Evolutionary conservation across 1,139 yeast genomes (phyloP).

Genomic region (Yamadazyma buinensis): DNA sequence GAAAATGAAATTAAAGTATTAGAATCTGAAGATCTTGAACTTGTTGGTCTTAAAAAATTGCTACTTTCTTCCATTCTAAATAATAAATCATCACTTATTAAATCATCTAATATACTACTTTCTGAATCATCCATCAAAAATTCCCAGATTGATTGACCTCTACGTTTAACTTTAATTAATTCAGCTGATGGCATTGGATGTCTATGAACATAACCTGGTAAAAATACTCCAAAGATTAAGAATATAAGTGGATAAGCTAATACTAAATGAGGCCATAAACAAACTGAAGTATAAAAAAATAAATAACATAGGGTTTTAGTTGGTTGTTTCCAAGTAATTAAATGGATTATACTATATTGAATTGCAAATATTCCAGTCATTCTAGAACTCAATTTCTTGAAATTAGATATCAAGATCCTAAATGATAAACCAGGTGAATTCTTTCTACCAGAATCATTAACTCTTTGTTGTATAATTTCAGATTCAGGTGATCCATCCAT

Average conservation of each 20-base stretch:
- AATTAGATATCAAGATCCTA: slow-evolving; percentile 43
- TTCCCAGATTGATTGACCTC: slow-evolving; percentile 57
- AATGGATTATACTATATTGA: slow-evolving; percentile 52
- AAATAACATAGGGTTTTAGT: slow-evolving; percentile 51
- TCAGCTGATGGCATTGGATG: slow-evolving; percentile 59
- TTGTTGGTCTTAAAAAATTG: slow-evolving; percentile 12
- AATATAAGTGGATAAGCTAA: slow-evolving; percentile 60
- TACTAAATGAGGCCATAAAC: slow-evolving; percentile 69
- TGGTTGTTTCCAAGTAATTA: slow-evolving; percentile 63
- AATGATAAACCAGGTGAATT: slow-evolving; percentile 50
- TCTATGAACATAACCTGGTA: slow-evolving; percentile 67
- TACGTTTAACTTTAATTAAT: slow-evolving; percentile 31
- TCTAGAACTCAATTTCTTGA: slow-evolving; percentile 49
- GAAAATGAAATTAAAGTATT: slow-evolving; percentile 7
- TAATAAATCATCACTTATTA: slow-evolving; percentile 22
- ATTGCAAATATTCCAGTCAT: slow-evolving; percentile 51
- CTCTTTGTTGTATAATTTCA: slow-evolving; percentile 38
- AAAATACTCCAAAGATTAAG: slow-evolving; percentile 54
- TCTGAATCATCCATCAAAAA: slow-evolving; percentile 45
- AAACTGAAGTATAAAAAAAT: slow-evolving; percentile 53
- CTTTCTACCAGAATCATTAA: slow-evolving; percentile 43
- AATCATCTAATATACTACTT: slow-evolving; percentile 34
- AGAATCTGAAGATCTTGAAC: slow-evolving; percentile 21
- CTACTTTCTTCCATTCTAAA: slow-evolving; percentile 12
- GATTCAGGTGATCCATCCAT: slow-evolving; percentile 42